Base-by-base conservation (phyloP, 176 grass and related monocot genomes). In the Aegilops sharonensis region DNA sequence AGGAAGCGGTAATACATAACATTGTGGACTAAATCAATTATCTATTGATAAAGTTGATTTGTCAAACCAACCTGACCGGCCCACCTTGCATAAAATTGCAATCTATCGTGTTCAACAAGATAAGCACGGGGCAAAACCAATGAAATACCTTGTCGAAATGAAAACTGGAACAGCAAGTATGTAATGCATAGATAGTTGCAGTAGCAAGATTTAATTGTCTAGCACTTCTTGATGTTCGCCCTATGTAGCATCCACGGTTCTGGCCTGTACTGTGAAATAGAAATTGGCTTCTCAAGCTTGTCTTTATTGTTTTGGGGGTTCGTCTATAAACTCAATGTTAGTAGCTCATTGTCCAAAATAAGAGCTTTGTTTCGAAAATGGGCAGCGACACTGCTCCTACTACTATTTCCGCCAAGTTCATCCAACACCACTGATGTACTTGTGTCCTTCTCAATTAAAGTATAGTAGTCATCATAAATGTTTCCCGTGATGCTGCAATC, bases 151-250 rank as follows among this genome's bases (percentile, higher is more conserved):
- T 43, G 43, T 52, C 71, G 6, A 50, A 78, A 24, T 3, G 43
- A 47, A 47, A 47, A 13, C 24, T 68, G 34, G 36, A 77, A 76
- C 15, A 79, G 21, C 42, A 80, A 68, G 52, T 61, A 75, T 35
- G 61, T 21, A 20, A 63, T 20, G 5, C 20, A 70, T 31, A 40
- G 61, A 20, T 86, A 95, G 93, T 39, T 86, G 94, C 95, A 78
- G 95, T 92, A 74, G 90, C 91, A 95, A 95, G 91, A 86, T 92
- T 98, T 79, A 98, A 40, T 56, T 94, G 95, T 86, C 75, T 95
- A 23, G 57, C 9, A 21, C 89, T 81, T 45, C 88, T 87, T 75
- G 40, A 78, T 94, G 81, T 88, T 91, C 72, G 77, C 14, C 76
- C 40, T 78, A 47, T 47, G 71, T 82, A 95, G 77, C 89, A 95